Conservation (phyloP, 1,139 yeast genomes). For the Spathaspora sp. region DNA sequence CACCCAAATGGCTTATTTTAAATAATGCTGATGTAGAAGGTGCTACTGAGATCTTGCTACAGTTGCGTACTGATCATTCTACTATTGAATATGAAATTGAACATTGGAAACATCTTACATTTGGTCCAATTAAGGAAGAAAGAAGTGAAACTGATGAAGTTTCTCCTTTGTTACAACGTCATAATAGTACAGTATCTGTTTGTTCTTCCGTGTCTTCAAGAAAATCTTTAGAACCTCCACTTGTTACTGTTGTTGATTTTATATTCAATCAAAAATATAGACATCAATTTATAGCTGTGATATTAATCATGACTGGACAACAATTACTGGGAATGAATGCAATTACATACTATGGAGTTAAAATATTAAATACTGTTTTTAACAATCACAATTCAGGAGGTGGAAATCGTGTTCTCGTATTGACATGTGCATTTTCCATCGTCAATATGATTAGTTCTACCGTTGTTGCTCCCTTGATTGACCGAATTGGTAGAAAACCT, state of each 20-base stretch:
- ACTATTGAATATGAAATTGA: constrained; percentile 35
- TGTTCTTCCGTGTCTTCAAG: constrained; percentile 14
- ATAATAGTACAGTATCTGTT: not conserved
- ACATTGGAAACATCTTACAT: constrained; percentile 36
- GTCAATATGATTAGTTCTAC: constrained; percentile 32
- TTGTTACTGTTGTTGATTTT: constrained; percentile 25
- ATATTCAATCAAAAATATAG: constrained; percentile 21
- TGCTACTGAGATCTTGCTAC: constrained; percentile 29
- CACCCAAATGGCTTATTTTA: constrained; percentile 42
- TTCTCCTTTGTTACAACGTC: constrained; percentile 1
- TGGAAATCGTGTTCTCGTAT: constrained; percentile 24
- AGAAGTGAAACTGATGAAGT: not conserved
- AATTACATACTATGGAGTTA: constrained; percentile 40
- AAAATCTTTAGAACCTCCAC: constrained; percentile 32
- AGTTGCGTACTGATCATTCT: constrained; percentile 28
- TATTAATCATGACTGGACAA: constrained; percentile 37
- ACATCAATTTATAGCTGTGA: constrained; percentile 29
- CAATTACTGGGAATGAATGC: constrained; percentile 45
- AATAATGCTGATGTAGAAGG: constrained; percentile 25
- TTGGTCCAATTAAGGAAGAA: constrained; percentile 5
- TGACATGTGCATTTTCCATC: constrained; percentile 32
- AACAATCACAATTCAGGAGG: constrained; percentile 25
- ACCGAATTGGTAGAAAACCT: constrained; percentile 66
- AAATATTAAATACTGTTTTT: constrained; percentile 18
- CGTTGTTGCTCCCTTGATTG: constrained; percentile 35